Base-by-base conservation (phyloP, 176 grass and related monocot species). In the Ensete ventricosum region DNA sequence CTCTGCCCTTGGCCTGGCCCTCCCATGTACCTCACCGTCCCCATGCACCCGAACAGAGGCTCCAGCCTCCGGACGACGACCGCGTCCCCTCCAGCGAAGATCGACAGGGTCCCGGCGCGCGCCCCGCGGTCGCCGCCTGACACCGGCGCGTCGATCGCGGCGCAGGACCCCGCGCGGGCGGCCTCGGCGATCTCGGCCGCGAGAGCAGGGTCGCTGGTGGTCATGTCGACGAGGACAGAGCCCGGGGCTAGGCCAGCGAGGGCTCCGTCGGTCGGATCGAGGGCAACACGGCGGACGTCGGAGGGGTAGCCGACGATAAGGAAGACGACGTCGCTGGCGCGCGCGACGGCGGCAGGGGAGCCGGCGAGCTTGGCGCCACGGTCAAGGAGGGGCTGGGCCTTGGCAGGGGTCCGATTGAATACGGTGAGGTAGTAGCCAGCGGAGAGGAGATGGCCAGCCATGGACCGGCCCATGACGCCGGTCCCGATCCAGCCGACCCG, bases 271-370 rank as follows among this genome's bases (percentile, higher is more conserved):
- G 84, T 76, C 3, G 86, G 84, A 62, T 99, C 86, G 69, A 99
- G 84, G 72, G 82, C 76, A 21, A 87, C 89, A 34, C 80, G 54
- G 76, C 89, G 93, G 77, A 96, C 89, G 49, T 96, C 89, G 2
- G 89, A 88, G 55, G 93, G 89, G 66, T 94, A 94, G 13, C 95
- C 95, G 55, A 99, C 95, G 85, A 99, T 99, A 84, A 99, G 88
- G 67, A 99, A 99, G 78, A 99, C 92, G 72, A 94, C 90, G 19
- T 99, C 95, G n/a, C 84, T 89, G 7, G 65, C 80, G 43, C 80
- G 73, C 0, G 90, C 95, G 10, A 84, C 88, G 21, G 68, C 82
- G 14, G 79, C 81, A 10, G 89, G 89, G 74, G 81, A 88, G 2
- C 82, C 66, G 2, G 71, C 85, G 68, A 89, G 67, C 66, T 14